Evolutionary conservation across 2,329 filamentous ascomycete genomes (phyloP).

Genomic region (Calycina herbarum): DNA sequence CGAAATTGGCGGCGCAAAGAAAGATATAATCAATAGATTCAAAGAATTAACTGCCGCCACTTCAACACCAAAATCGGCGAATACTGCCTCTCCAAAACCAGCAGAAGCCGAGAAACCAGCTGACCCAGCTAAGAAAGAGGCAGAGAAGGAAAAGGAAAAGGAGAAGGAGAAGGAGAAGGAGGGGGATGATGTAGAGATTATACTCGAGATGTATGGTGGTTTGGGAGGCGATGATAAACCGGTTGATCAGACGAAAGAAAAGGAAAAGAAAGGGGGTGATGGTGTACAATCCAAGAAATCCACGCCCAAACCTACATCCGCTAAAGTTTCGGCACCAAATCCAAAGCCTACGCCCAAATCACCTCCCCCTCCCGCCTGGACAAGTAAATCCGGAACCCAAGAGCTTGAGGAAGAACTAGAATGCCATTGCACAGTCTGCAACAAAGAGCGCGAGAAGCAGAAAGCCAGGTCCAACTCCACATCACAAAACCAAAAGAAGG

Average conservation of each 20-base stretch:
- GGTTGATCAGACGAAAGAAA: conserved; percentile 15
- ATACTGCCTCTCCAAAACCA: not conserved
- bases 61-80: not conserved
- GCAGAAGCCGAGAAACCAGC: not conserved
- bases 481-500: not conserved
- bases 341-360: not conserved
- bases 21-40: conserved; percentile 9
- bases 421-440: conserved; percentile 1
- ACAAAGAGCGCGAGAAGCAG: not conserved
- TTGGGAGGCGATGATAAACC: not conserved
- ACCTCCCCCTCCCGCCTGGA: not conserved
- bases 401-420: not conserved
- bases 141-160: not conserved
- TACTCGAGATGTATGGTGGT: conserved; percentile 2
- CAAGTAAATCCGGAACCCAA: not conserved
- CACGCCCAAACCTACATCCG: not conserved
- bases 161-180: conserved; percentile 4
- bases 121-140: not conserved
- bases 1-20: conserved; percentile 7
- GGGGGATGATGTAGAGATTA: not conserved
- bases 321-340: not conserved
- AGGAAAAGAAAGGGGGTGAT: conserved; percentile 1
- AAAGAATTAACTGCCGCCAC: conserved; percentile 8
- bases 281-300: not conserved
- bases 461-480: not conserved